Conservation (phyloP, 192 early-diverging fungal species). For the Backusella tarrabulga region DNA sequence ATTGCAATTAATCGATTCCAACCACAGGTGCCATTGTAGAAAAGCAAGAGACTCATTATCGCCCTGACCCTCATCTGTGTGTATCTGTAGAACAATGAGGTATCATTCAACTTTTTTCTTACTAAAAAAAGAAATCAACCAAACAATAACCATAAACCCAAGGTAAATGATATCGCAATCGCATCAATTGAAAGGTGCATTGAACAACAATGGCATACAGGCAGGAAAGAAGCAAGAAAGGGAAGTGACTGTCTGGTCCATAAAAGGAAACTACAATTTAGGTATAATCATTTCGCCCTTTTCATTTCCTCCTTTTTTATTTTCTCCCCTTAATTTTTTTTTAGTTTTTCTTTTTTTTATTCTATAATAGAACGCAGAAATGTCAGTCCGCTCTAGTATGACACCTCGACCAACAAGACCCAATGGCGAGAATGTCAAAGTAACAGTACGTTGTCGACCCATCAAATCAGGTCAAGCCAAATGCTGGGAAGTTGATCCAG, state of each 20-base stretch:
- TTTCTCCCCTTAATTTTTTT: not conserved
- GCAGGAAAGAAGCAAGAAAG: not conserved
- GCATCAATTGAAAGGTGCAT: not conserved
- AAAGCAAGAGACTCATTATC: no score
- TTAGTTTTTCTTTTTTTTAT: not conserved
- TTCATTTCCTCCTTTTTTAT: not conserved
- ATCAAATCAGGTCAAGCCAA: slow-evolving; percentile 58
- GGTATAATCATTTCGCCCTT: not conserved
- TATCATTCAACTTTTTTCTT: no score
- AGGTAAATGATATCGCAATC: not conserved
- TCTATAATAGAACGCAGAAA: not conserved
- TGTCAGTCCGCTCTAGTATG: not conserved
- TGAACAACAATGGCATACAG: no score
- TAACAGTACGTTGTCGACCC: slow-evolving; percentile 73
- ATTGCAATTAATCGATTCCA: no score
- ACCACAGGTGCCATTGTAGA: no score
- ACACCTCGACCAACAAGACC: not conserved
- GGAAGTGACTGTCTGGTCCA: not conserved
- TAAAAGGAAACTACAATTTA: not conserved
- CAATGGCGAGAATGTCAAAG: slow-evolving; percentile 54
- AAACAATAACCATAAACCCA: no score
- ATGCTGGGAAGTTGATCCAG: slow-evolving; percentile 40
- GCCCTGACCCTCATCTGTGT: no score
- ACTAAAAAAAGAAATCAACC: no score
- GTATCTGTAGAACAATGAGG: no score